phyloP scores from a whole-genome alignment of 2,329 filamentous ascomycete genomes.

The Pochonia chlamydosporia region DNA sequence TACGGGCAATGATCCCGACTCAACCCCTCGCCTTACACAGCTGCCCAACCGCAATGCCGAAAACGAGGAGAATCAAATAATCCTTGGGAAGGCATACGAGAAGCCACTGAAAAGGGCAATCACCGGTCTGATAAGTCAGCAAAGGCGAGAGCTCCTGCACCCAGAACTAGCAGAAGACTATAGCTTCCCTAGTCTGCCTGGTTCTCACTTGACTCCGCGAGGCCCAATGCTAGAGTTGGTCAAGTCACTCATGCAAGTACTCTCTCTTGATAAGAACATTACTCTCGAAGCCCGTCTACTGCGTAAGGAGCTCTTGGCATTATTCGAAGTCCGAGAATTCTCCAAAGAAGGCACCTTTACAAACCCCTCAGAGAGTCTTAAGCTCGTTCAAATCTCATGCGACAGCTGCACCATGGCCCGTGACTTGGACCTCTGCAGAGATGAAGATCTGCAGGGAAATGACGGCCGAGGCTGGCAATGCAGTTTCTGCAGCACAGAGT shows the following conservation, averaged over 20 bases:
- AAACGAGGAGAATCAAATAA: constrained; percentile 55
- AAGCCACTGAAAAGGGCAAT: constrained; percentile 90
- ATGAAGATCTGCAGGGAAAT: constrained; percentile 63
- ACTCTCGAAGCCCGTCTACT: constrained; percentile 81
- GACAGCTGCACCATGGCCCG: constrained; percentile 84
- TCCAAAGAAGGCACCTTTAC: constrained; percentile 78
- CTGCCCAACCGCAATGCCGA: constrained; percentile 53
- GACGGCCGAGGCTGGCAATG: constrained; percentile 63
- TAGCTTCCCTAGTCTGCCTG: constrained; percentile 73
- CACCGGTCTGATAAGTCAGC: constrained; percentile 70
- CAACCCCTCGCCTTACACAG: constrained; percentile 52
- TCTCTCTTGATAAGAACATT: constrained; percentile 86
- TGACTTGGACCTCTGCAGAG: constrained; percentile 87
- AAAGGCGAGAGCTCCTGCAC: constrained; percentile 84
- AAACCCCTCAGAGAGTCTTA: constrained; percentile 75
- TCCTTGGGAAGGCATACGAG: constrained; percentile 78
- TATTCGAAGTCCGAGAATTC: constrained; percentile 96
- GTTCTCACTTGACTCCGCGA: constrained; percentile 47
- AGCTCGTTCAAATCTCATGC: constrained; percentile 72
- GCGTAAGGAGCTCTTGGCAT: constrained; percentile 77
- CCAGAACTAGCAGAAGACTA: constrained; percentile 85
- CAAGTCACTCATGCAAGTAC: constrained; percentile 87
- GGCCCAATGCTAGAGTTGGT: constrained; percentile 87
- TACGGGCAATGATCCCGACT: constrained; percentile 39
- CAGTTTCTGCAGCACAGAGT: constrained; percentile 66